Evolutionary conservation across 768 basidiomycete species (phyloP).

Genomic region (Pleurotus salmoneostramineus): DNA sequence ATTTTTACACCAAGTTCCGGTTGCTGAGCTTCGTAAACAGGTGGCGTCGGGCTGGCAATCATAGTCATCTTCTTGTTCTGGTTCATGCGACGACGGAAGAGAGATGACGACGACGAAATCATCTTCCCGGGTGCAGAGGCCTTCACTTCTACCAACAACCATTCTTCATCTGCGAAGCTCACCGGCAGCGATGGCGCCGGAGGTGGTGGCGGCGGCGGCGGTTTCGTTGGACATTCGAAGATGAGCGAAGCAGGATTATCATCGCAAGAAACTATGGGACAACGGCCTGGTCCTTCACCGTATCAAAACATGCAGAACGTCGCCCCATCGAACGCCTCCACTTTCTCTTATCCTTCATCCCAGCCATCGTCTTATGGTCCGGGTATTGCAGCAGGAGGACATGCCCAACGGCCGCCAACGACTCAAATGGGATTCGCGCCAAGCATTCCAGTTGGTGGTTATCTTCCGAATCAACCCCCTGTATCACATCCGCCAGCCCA

Average conservation of each 20-base stretch:
- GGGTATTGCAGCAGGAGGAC: neutral
- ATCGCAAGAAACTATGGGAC: slow-evolving; percentile 30
- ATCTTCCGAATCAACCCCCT: neutral
- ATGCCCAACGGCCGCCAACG: neutral
- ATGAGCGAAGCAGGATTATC: slow-evolving; percentile 13
- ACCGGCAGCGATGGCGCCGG: neutral
- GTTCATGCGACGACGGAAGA: slow-evolving; percentile 20
- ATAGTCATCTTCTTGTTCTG: slow-evolving; percentile 19
- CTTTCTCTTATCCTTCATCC: neutral
- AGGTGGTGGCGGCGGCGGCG: neutral
- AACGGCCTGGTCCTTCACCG: slow-evolving; percentile 14
- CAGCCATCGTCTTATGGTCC: neutral
- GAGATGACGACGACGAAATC: slow-evolving; percentile 14
- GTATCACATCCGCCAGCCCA: neutral
- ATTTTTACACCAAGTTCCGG: no score
- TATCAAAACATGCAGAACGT: slow-evolving; percentile 15
- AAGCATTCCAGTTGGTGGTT: neutral
- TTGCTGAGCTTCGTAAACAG: slow-evolving; percentile 8
- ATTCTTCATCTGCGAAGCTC: neutral
- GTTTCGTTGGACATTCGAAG: neutral
- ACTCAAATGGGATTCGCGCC: neutral
- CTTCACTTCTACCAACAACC: neutral
- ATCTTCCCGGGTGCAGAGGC: slow-evolving; percentile 32
- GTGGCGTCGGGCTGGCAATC: slow-evolving; percentile 23
- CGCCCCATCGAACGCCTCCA: slow-evolving; percentile 20